Percentiles rank a stretch among this genome's conserved stretches.
Conservation (phyloP, 768 basidiomycete genomes). For the Heimioporus sp. region DNA sequence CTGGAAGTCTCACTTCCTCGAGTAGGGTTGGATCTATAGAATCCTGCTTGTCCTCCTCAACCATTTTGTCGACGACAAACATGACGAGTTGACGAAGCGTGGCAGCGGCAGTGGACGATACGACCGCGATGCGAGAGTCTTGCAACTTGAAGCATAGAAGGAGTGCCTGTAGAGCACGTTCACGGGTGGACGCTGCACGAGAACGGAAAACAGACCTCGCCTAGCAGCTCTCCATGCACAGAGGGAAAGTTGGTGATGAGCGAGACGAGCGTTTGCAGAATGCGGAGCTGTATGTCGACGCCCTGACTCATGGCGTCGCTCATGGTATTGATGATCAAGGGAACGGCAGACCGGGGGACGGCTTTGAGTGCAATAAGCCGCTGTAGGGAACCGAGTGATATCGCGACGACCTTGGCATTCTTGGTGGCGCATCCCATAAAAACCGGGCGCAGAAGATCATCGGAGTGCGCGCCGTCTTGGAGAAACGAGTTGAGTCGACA, state of each 20-base stretch:
- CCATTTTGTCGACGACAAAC: slow-evolving; percentile 96
- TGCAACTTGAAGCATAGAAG: slow-evolving; percentile 94
- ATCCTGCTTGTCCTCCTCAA: slow-evolving; percentile 63
- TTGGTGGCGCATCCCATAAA: slow-evolving; percentile 94
- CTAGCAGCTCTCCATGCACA: slow-evolving; percentile 77
- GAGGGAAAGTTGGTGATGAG: slow-evolving; percentile 86
- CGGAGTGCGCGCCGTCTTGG: slow-evolving; percentile 74
- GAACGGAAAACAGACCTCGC: slow-evolving; percentile 56
- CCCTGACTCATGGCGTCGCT: slow-evolving; percentile 87
- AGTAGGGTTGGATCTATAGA: slow-evolving; percentile 11
- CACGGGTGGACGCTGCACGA: neutral
- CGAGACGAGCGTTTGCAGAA: slow-evolving; percentile 88
- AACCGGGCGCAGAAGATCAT: slow-evolving; percentile 80
- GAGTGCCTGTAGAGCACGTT: slow-evolving; percentile 59
- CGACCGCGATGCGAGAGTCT: slow-evolving; percentile 93
- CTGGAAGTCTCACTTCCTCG: slow-evolving; percentile 57
- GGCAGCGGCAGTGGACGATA: slow-evolving; percentile 95
- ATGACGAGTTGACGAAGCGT: slow-evolving; percentile 95
- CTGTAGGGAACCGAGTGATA: slow-evolving; percentile 88
- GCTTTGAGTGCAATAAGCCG: slow-evolving; percentile 85
- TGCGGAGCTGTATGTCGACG: slow-evolving; percentile 94
- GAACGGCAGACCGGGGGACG: slow-evolving; percentile 76
- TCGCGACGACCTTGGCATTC: slow-evolving; percentile 91
- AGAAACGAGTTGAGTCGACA: slow-evolving; percentile 16
- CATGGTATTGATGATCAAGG: slow-evolving; percentile 81